Evolutionary conservation across 2,329 filamentous ascomycete species (phyloP).

Genomic region (Xylaria sp.): DNA sequence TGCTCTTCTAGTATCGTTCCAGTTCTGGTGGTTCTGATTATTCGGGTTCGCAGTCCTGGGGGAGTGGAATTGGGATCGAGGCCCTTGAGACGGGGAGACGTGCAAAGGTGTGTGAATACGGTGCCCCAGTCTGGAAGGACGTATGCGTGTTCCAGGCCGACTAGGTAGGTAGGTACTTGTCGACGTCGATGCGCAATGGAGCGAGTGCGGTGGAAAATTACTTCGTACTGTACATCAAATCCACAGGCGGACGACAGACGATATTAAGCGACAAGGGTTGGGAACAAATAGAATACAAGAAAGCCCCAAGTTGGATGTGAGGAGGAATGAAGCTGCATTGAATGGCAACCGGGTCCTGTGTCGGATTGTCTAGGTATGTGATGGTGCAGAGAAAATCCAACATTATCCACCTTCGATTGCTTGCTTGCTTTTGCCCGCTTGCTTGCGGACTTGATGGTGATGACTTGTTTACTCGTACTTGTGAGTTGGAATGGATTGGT

Average conservation of each 20-base stretch:
- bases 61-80: neutral
- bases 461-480: neutral
- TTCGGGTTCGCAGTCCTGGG: neutral
- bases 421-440: neutral
- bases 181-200: neutral
- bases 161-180: no score
- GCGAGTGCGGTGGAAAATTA: slow-evolving; percentile 10
- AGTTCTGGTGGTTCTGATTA: neutral
- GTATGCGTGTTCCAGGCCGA: neutral
- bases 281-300: slow-evolving; percentile 4
- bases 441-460: neutral
- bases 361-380: slow-evolving; percentile 7
- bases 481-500: neutral
- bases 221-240: neutral
- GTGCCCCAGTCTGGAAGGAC: neutral
- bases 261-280: neutral
- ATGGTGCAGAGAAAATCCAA: slow-evolving; percentile 7
- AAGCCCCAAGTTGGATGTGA: slow-evolving; percentile 1
- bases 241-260: slow-evolving; percentile 1
- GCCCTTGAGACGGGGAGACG: neutral
- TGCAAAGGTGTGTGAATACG: neutral
- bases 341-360: slow-evolving; percentile 11
- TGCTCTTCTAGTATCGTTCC: neutral
- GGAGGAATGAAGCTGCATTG: slow-evolving; percentile 6
- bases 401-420: slow-evolving; percentile 5